Evolutionary conservation across 179 eudicot genomes (phyloP).

Genomic region (Silene vulgaris): DNA sequence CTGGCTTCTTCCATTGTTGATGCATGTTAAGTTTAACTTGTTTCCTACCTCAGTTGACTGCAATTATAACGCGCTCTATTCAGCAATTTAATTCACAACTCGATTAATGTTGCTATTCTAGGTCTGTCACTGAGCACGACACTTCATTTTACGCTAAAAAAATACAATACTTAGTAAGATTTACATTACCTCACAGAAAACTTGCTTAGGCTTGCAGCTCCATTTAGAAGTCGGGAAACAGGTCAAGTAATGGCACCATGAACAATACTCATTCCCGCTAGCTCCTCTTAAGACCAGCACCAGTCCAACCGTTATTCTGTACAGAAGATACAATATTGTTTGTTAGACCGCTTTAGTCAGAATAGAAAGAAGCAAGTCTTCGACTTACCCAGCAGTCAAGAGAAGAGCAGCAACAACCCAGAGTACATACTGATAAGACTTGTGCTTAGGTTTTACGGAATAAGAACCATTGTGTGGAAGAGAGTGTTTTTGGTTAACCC

Average conservation of each 20-base stretch:
- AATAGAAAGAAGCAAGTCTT: background rate
- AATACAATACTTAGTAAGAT: too few species aligned
- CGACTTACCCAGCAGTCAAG: constrained; percentile 30
- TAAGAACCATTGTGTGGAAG: constrained; percentile 16
- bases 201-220: constrained; percentile 48
- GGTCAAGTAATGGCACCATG: constrained; percentile 69
- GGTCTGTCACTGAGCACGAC: too few species aligned
- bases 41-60: constrained; percentile 38
- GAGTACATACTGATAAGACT: constrained; percentile 35
- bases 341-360: too few species aligned
- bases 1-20: constrained; percentile 39
- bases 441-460: constrained; percentile 31
- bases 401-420: constrained; percentile 25
- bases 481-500: constrained; percentile 35
- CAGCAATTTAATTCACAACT: background rate
- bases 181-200: constrained; percentile 33
- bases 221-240: constrained; percentile 64
- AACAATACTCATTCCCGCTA: constrained; percentile 56
- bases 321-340: background rate
- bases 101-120: too few species aligned
- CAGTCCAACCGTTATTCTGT: constrained; percentile 43
- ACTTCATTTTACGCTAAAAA: too few species aligned
- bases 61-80: constrained; percentile 15
- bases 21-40: constrained; percentile 44
- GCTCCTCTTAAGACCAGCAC: constrained; percentile 45